Base-by-base conservation (phyloP, 495 filamentous ascomycete genomes). In the Hyaloscypha hepaticicola region DNA sequence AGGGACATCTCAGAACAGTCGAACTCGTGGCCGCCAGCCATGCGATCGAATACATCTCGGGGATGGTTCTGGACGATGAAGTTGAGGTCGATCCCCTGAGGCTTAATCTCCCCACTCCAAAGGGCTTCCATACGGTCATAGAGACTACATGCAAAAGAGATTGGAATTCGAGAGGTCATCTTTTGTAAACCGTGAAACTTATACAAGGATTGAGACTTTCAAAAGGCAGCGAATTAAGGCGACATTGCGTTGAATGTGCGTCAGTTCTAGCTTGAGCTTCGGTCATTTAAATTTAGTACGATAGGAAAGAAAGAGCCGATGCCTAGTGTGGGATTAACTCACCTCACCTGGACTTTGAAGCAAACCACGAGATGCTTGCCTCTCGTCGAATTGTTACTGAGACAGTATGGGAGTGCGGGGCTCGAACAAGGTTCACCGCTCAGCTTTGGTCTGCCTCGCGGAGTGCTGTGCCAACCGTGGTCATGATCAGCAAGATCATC, bases 1-100 rank as follows among this genome's bases (percentile, higher is more conserved):
- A 31, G 21, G 1, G 74, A 77, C 55, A 79, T 63, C 66, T 79
- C 77, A 16, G 73, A 77, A 7, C 61, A 62, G 64, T 79, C 76
- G 55, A 77, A 78, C 63, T 79, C 77, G 53, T 69, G 72, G 70
- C 71, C 66, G 25, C 70, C 74, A 22, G 76, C 72, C 45, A 76
- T 72, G 33, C 61, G 50, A 33, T 64, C 61, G 27, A 64, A 64
- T 27, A 64, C 22, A 29, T 64, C 61, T 24, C 73, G 67, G 12
- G 75, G 74, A 56, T 75, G 69, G 52, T 75, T 31, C 33, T 71
- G 22, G 2, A 60, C 65, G 34, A 77, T 63, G 61, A 72, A 76
- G 53, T 74, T 76, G 19, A 77, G 61, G 58, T 72, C 64, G 14
- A 77, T 64, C 12, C 76, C 76, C 41, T 38, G 53, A 4, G 72